phyloP scores from a whole-genome alignment of 306 rosid genomes.

The Urtica urens region DNA sequence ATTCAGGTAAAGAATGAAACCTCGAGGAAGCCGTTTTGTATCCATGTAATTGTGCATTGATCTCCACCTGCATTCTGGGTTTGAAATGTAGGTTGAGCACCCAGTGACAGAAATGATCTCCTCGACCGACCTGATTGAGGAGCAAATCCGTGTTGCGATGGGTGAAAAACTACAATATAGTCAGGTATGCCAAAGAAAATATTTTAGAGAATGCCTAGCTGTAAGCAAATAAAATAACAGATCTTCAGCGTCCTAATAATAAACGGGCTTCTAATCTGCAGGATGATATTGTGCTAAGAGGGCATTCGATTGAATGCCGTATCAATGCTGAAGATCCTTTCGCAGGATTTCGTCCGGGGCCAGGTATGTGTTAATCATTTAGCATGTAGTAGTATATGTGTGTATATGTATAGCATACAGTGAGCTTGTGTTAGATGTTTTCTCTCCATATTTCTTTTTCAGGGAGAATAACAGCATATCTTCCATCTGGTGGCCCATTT shows the following conservation, averaged over 20 bases:
- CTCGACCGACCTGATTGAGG: constrained; percentile 90
- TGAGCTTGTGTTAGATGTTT: neutral
- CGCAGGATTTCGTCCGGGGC: constrained; percentile 93
- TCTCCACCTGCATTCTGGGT: neutral
- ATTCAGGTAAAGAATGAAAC: constrained; percentile 61
- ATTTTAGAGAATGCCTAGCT: neutral
- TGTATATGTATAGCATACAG: constrained; percentile 2
- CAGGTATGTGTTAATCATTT: constrained; percentile 40
- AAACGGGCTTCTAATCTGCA: constrained; percentile 25
- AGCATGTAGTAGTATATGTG: too few relatives aligned
- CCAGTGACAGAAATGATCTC: constrained; percentile 99
- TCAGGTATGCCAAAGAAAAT: constrained; percentile 45
- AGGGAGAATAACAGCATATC: constrained; percentile 93
- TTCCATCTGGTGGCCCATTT: constrained; percentile 98
- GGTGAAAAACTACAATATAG: constrained; percentile 71
- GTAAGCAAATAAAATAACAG: neutral
- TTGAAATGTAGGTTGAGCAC: constrained; percentile 73
- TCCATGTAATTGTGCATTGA: too few relatives aligned
- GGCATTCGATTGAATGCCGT: constrained; percentile 96
- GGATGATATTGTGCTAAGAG: constrained; percentile 91
- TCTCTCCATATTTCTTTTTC: constrained; percentile 6
- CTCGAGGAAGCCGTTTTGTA: neutral
- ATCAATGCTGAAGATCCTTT: constrained; percentile 99
- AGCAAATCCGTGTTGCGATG: constrained; percentile 90
- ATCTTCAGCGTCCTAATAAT: constrained; percentile 11